A percentile compares a stretch with the other conserved stretches of the same genome.
phyloP scores from a whole-genome alignment of 148 eudicot species.

The Camellia japonica region DNA sequence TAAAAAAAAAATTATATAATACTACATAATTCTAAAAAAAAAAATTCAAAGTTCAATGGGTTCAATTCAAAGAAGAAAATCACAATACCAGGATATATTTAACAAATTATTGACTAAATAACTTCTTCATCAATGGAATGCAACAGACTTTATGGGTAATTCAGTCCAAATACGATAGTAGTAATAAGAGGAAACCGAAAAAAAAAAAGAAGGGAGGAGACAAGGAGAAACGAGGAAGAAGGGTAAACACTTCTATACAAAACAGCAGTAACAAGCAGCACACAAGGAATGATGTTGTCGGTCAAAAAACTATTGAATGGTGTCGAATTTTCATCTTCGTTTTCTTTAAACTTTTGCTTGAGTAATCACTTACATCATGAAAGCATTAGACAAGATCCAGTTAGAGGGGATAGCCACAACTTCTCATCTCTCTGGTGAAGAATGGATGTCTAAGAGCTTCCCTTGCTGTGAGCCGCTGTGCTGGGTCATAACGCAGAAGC shows the following conservation, averaged over 20 bases:
- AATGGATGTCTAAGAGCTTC: slow-evolving; percentile 56
- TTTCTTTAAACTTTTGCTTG: slow-evolving; percentile 2
- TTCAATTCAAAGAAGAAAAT: background rate
- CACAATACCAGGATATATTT: no score
- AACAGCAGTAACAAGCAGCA: background rate
- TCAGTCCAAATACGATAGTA: background rate
- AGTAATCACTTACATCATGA: background rate
- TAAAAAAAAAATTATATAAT: no score
- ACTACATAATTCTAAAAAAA: background rate
- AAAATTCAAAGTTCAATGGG: background rate
- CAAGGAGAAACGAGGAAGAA: background rate
- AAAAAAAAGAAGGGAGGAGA: background rate
- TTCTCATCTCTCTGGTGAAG: slow-evolving; percentile 46
- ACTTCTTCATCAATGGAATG: background rate
- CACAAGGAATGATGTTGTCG: background rate
- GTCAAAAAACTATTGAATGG: background rate
- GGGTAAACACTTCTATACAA: slow-evolving; percentile 13
- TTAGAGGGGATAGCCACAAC: slow-evolving; percentile 44
- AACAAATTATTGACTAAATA: background rate
- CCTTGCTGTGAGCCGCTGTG: slow-evolving; percentile 45
- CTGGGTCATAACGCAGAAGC: slow-evolving; percentile 49
- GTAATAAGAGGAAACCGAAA: background rate
- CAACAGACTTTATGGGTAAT: slow-evolving; percentile 5
- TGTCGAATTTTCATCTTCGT: background rate
- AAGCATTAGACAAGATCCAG: slow-evolving; percentile 6